phyloP scores from a whole-genome alignment of 2,329 filamentous ascomycete species.

The Fusarium luffae region DNA sequence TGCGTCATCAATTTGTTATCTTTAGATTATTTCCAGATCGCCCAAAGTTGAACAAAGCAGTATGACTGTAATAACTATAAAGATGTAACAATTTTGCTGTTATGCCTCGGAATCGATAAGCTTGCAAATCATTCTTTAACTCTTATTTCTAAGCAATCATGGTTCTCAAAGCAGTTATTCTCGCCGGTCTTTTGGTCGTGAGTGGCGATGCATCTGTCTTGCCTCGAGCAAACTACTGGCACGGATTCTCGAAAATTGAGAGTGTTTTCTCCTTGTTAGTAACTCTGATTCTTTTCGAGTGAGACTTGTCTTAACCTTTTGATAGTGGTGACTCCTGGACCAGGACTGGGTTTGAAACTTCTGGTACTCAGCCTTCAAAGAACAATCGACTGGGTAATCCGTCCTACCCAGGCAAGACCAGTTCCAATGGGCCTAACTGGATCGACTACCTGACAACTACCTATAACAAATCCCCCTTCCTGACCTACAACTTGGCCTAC shows the following conservation, averaged over 20 bases:
- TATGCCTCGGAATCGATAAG: rapidly evolving
- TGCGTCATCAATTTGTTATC: neutral
- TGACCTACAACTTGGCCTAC: neutral
- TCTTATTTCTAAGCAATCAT: neutral
- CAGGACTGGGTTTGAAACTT: neutral
- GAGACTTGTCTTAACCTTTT: neutral
- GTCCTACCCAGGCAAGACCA: neutral
- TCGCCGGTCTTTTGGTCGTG: neutral
- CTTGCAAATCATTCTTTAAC: too few relatives aligned
- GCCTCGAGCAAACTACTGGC: neutral
- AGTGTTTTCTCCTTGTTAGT: neutral
- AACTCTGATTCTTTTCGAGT: rapidly evolving
- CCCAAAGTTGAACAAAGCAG: neutral
- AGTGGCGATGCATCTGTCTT: neutral
- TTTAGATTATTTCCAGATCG: neutral
- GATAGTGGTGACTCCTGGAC: neutral
- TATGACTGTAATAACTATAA: neutral
- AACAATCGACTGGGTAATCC: neutral
- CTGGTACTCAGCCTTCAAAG: neutral
- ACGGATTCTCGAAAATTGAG: neutral
- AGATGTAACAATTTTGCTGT: neutral
- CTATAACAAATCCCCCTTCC: neutral
- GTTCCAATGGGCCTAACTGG: conserved; percentile 1
- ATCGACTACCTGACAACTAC: neutral
- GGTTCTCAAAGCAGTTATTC: neutral